Percentiles rank a stretch among this genome's conserved stretches.
phyloP scores from a whole-genome alignment of 768 basidiomycete genomes.

The Mrakia gelida region DNA sequence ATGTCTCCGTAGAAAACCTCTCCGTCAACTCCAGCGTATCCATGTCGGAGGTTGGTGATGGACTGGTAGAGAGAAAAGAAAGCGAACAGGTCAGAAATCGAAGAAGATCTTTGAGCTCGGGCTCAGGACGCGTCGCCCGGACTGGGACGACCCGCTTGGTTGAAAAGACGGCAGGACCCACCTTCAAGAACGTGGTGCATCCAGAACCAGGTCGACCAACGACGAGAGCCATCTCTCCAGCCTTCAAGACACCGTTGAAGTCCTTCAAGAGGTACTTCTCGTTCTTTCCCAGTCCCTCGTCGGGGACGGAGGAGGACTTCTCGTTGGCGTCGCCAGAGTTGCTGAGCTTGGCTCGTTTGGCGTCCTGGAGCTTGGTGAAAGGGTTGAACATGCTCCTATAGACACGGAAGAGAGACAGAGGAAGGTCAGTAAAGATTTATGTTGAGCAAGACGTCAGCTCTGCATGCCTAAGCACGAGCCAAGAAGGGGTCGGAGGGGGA shows the following conservation, averaged over 20 bases:
- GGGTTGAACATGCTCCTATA: constrained; percentile 28
- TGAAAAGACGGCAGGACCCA: background rate
- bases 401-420: background rate
- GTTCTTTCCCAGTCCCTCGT: constrained; percentile 22
- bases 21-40: constrained; percentile 31
- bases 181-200: constrained; percentile 31
- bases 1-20: constrained; percentile 27
- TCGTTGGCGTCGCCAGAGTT: background rate
- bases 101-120: background rate
- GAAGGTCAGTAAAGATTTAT: background rate
- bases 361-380: constrained; percentile 23
- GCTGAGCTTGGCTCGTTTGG: constrained; percentile 2
- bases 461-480: background rate
- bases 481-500: constrained; percentile 38
- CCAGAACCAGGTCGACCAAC: constrained; percentile 30
- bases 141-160: too few species aligned
- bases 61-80: background rate
- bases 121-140: background rate
- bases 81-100: background rate
- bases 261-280: constrained; percentile 25
- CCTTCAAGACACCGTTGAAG: constrained; percentile 30
- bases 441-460: background rate
- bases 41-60: constrained; percentile 29
- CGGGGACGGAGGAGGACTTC: background rate
- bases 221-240: constrained; percentile 32